phyloP scores from a whole-genome alignment of 2,329 filamentous ascomycete species.

The Colletotrichum sojae region DNA sequence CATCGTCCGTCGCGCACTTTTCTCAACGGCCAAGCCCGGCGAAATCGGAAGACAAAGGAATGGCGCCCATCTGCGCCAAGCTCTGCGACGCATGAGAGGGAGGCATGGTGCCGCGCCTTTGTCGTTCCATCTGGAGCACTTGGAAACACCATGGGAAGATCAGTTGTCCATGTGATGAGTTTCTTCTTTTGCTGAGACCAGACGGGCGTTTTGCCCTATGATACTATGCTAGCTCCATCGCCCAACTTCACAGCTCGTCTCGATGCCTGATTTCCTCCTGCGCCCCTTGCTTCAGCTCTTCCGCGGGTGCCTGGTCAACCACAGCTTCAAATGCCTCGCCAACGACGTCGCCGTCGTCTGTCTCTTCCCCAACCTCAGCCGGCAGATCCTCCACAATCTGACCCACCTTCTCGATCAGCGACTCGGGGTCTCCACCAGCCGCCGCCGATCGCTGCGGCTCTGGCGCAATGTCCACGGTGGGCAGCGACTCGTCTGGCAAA shows the following conservation, averaged over 20 bases:
- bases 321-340: constrained; percentile 45
- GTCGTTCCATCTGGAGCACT: neutral
- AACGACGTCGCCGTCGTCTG: neutral
- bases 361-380: constrained; percentile 36
- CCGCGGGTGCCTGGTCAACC: constrained; percentile 31
- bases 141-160: constrained; percentile 8
- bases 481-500: constrained; percentile 59
- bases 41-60: constrained; percentile 13
- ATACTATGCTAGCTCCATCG: neutral
- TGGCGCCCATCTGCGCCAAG: neutral
- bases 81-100: neutral
- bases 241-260: constrained; percentile 33
- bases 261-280: constrained; percentile 36
- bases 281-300: constrained; percentile 44
- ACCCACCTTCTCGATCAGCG: constrained; percentile 67
- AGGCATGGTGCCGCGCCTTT: neutral
- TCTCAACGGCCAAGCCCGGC: neutral
- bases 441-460: constrained; percentile 43
- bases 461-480: constrained; percentile 63
- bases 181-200: constrained; percentile 27
- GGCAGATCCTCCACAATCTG: constrained; percentile 60
- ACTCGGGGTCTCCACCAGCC: constrained; percentile 51
- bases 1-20: neutral
- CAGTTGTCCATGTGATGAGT: constrained; percentile 20
- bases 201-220: neutral